A percentile compares a stretch with the other conserved stretches of the same genome.
These are phyloP conservation scores for Blakeslea trispora DNA, from an alignment of 371 early-diverging fungal genomes.

Conservation along the genomic window DNA sequence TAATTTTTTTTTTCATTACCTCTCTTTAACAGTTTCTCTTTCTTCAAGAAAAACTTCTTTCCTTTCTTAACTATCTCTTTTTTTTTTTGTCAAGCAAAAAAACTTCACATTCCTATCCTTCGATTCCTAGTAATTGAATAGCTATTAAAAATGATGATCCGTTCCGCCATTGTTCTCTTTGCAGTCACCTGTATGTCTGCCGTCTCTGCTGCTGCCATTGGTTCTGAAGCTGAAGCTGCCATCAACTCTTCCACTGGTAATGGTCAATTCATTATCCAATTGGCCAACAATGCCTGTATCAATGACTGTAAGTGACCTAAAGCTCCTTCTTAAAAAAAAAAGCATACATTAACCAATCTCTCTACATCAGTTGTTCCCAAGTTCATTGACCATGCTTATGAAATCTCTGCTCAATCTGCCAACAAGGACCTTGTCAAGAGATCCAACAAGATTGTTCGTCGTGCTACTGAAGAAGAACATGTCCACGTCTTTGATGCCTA, in stretches of 20 bases:
- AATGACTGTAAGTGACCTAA: constrained; percentile 27
- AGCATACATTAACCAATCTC: too few relatives aligned
- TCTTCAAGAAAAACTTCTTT: too few relatives aligned
- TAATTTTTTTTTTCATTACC: too few relatives aligned
- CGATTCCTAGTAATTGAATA: too few relatives aligned
- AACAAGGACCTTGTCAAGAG: constrained; percentile 4
- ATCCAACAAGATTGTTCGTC: constrained; percentile 9
- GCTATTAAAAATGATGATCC: not conserved
- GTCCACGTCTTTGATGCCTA: constrained; percentile 25
- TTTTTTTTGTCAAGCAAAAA: too few relatives aligned
- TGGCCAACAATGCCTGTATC: constrained; percentile 17
- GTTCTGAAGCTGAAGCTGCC: not conserved
- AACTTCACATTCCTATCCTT: too few relatives aligned
- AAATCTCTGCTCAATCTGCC: constrained; percentile 11
- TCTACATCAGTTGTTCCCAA: constrained; percentile 22
- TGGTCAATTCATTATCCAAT: constrained; percentile 17
- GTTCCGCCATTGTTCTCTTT: constrained; percentile 2
- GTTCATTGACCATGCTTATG: constrained; percentile 25
- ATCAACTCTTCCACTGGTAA: constrained; percentile 5
- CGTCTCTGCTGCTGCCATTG: constrained; percentile 3
- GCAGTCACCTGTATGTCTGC: constrained; percentile 3
- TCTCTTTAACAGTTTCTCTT: too few relatives aligned
- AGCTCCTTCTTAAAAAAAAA: too few relatives aligned
- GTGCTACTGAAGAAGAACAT: constrained; percentile 9
- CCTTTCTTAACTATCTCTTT: too few relatives aligned